Evolutionary conservation across 345 rosid genomes (phyloP), one percentile per base, ranked within the genome.

Genomic region (Alliaria petiolata): DNA sequence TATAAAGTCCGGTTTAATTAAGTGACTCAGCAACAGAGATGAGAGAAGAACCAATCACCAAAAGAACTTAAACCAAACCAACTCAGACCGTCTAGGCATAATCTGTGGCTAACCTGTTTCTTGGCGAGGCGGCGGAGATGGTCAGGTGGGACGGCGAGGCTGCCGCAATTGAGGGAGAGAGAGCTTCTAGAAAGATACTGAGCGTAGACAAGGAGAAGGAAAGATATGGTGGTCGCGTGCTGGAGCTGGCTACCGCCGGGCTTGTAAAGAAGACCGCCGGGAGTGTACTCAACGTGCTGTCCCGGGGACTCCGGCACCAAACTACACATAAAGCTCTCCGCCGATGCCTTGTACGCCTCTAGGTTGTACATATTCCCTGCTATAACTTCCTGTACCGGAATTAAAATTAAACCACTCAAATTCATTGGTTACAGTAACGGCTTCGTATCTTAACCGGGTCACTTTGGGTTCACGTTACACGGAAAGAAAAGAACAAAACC

Each of bases 191-290:
- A 85, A 6, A 95, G 84, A 84, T 88, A 88, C 26, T 89, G 81
- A 20, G 99, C 92, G 44, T 95, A 91, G 43, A 84, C 96, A 55
- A 95, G 86, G 43, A 91, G 86, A 35, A 91, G 90, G 75, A 95
- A 95, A 0, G 99, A 86, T 45, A 88, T 91, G 16, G 99, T 78
- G 35, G 99, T 88, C 3, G 95, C 87, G 16, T 95, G 99, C 42
- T 95, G 99, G 34, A 95, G 80, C 79, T 95, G 93, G 86, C 96
- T 89, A 69, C 97, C 99, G 0, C 96, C 98, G 11, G 99, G 95
- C 81, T 81, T 95, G 93, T 89, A 85, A n/a, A 95, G 85, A 31
- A 95, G 84, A 76, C 99, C 99, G 1, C 93, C 99, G 0, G 93
- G 93, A 0, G 87, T 85, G 77, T 84, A 87, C 10, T 83, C 89